Conservation (phyloP, 2,329 filamentous ascomycete genomes). For the Dothistroma pini region DNA sequence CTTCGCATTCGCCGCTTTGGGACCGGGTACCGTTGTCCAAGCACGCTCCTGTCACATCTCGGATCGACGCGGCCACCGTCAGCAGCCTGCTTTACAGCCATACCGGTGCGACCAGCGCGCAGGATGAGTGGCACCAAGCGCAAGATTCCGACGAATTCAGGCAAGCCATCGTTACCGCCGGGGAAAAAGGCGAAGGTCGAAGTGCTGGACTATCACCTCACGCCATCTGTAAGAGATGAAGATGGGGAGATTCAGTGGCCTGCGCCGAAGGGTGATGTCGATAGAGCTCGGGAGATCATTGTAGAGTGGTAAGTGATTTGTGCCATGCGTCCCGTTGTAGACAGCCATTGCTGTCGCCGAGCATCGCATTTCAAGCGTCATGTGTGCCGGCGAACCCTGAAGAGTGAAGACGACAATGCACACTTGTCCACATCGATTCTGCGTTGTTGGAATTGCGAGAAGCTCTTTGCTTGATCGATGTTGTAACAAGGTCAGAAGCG, state of each 20-base stretch:
- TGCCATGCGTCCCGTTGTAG: not conserved
- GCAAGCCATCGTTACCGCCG: slow-evolving; percentile 12
- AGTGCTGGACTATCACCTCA: slow-evolving; percentile 46
- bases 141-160: slow-evolving; percentile 5
- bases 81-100: not conserved
- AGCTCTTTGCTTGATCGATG: too few species aligned
- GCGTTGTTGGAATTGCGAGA: too few species aligned
- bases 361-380: not conserved
- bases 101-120: not conserved
- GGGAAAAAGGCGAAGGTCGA: slow-evolving; percentile 31
- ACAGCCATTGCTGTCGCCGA: not conserved
- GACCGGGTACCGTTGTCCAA: not conserved
- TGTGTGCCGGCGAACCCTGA: not conserved
- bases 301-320: slow-evolving; percentile 50
- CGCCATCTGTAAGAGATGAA: slow-evolving; percentile 41
- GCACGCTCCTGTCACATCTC: not conserved
- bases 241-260: slow-evolving; percentile 58
- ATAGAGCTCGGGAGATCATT: slow-evolving; percentile 55
- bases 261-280: slow-evolving; percentile 54
- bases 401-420: not conserved
- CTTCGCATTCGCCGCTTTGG: not conserved
- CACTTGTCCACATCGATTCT: not conserved
- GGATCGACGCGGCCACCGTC: not conserved
- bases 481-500: too few species aligned
- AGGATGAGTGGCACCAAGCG: slow-evolving; percentile 15